These are phyloP conservation scores for Chaetothyriales sp. DNA, from an alignment of 2,329 filamentous ascomycete species.

Conservation along the genomic window DNA sequence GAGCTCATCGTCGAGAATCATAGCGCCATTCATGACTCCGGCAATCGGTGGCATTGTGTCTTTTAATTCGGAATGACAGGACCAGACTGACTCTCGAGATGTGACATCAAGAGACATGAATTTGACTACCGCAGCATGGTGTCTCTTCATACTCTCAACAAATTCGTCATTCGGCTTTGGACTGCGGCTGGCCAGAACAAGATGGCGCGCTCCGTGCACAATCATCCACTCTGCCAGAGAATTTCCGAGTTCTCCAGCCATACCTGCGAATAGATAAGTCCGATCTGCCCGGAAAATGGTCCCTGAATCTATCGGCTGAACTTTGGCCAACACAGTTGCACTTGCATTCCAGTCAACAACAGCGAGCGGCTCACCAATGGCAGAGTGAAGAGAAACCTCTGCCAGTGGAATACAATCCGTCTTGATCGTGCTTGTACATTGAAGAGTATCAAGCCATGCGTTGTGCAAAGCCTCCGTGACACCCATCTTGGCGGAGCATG, in stretches of 20 bases:
- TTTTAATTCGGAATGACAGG: conserved; percentile 17
- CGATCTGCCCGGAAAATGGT: not conserved
- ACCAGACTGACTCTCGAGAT: conserved; percentile 16
- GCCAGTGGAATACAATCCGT: not conserved
- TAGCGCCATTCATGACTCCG: conserved; percentile 34
- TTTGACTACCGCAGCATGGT: conserved; percentile 2
- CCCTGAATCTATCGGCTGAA: not conserved
- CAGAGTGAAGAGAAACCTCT: not conserved
- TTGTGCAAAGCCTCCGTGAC: not conserved
- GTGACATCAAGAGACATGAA: conserved; percentile 10
- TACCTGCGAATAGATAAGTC: not conserved
- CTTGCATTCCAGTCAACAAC: not conserved
- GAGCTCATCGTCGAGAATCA: conserved; percentile 27
- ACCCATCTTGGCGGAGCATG: not conserved
- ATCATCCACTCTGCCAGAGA: not conserved
- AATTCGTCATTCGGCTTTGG: not conserved
- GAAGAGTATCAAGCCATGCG: not conserved
- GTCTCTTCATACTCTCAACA: not conserved
- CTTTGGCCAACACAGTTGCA: not conserved
- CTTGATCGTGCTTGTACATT: not conserved
- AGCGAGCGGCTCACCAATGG: not conserved
- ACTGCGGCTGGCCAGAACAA: no score
- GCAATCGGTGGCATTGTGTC: conserved; percentile 26
- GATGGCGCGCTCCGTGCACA: no score
- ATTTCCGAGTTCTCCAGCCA: not conserved